A percentile compares a stretch with the other conserved stretches of the same genome.
Evolutionary conservation across 306 rosid species (phyloP).

Genomic region (Trichosanthes cucumerina): DNA sequence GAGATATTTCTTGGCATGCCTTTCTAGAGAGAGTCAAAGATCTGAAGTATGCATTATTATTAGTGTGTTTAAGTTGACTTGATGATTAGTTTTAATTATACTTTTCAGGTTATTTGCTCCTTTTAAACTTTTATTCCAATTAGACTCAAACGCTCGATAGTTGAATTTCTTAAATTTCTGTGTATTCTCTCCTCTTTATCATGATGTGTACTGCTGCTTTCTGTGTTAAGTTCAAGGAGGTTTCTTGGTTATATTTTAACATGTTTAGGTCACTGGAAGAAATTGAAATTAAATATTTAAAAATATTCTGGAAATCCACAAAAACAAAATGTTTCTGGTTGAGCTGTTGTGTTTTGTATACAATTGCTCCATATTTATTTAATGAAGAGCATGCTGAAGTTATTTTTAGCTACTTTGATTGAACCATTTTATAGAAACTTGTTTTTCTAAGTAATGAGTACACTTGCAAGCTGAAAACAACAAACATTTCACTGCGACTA

Average conservation of each 20-base stretch:
- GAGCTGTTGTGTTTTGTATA: too few species aligned
- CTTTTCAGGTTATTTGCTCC: not conserved
- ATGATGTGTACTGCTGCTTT: not conserved
- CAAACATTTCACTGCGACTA: not conserved
- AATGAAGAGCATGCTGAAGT: too few species aligned
- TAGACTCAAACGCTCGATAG: not conserved
- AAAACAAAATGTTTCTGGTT: too few species aligned
- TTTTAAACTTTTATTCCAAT: not conserved
- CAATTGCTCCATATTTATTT: too few species aligned
- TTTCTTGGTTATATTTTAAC: not conserved
- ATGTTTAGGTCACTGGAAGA: not conserved
- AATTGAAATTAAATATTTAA: too few species aligned
- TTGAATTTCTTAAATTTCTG: not conserved
- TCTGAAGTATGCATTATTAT: conserved; percentile 44
- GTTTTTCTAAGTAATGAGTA: not conserved
- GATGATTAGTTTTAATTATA: not conserved
- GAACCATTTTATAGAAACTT: too few species aligned
- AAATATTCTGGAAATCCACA: too few species aligned
- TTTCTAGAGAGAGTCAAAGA: conserved; percentile 50
- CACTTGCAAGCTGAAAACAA: not conserved
- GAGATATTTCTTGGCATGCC: conserved; percentile 73
- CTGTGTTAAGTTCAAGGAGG: not conserved
- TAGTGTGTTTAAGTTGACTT: not conserved
- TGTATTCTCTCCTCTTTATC: not conserved
- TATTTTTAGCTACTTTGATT: too few species aligned